Base-by-base conservation (phyloP, 108 stramenopile species). In the Fragilariopsis cylindrus region DNA sequence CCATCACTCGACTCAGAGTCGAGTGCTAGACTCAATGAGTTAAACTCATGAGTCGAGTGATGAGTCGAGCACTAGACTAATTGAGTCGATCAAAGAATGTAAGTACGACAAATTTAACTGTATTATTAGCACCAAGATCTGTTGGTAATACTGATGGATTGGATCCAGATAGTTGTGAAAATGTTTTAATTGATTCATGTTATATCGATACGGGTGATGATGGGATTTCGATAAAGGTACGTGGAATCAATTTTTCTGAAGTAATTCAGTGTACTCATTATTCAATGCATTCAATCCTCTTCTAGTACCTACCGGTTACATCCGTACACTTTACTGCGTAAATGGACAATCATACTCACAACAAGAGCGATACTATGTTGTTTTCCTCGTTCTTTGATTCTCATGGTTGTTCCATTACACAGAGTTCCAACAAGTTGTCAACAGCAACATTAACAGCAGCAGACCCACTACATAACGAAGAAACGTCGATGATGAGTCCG, bases 131-230 rank as follows among this genome's bases (percentile, higher is more conserved):
- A n/a, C 66, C 66, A 5, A 12, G 66, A 39, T 47, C 42, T 16
- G 30, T 68, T 18, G 66, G 66, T 19, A 68, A 68, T 48, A 68
- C 66, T 41, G 66, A 68, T 47, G 66, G 66, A 49, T 18, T 68
- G 49, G 66, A 68, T 52, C 66, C 66, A 47, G 66, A 68, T 19
- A 19, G 48, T 47, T 49, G 66, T 30, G 48, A 52, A 39, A 52
- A 68, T 47, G 48, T 68, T 4, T 30, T 50, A 2, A 68, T 68
- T 9, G 66, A 68, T 7, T 49, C 66, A 30, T 68, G 66, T 47
- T 68, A 68, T 48, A 68, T 68, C 50, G 66, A 68, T 21, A 48
- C 50, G 49, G 66, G 66, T n/a, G 66, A 68, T 30, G 66, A 68
- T 44, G 66, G 49, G 11, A 48, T 68, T 5, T 68, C 66, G 48